These are phyloP conservation scores for Boeremia exigua DNA, from an alignment of 2,329 filamentous ascomycete species.

Conservation along the genomic window DNA sequence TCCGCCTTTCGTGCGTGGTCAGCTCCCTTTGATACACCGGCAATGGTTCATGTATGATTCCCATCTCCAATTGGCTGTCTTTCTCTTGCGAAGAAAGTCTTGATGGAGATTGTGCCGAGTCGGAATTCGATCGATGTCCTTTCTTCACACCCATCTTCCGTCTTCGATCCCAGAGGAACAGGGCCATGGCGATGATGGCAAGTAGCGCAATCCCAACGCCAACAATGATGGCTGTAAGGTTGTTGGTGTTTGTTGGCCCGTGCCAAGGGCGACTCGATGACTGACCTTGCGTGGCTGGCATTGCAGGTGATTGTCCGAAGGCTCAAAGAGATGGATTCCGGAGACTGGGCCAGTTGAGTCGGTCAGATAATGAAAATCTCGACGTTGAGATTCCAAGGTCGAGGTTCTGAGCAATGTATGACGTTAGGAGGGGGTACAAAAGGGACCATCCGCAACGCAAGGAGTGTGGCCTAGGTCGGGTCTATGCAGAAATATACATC, in stretches of 20 bases:
- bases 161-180: conserved; percentile 6
- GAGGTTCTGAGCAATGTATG: conserved; percentile 3
- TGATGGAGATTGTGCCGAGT: not conserved
- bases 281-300: conserved; percentile 9
- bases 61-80: conserved; percentile 14
- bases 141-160: conserved; percentile 6
- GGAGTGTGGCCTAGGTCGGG: not conserved
- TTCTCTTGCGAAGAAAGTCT: not conserved
- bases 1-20: not conserved
- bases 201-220: conserved; percentile 10
- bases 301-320: not conserved
- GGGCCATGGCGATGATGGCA: not conserved
- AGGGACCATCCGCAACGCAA: conserved; percentile 2
- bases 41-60: conserved; percentile 16
- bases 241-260: conserved; percentile 3
- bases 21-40: conserved; percentile 17
- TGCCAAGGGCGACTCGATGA: not conserved
- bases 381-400: not conserved
- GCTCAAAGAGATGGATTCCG: not conserved
- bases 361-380: not conserved
- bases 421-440: not conserved
- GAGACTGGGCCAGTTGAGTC: not conserved
- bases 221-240: conserved; percentile 12
- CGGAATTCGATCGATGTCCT: not conserved
- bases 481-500: not conserved